phyloP scores from a whole-genome alignment of 1,284 basidiomycete genomes.

The Inonotus hispidus region DNA sequence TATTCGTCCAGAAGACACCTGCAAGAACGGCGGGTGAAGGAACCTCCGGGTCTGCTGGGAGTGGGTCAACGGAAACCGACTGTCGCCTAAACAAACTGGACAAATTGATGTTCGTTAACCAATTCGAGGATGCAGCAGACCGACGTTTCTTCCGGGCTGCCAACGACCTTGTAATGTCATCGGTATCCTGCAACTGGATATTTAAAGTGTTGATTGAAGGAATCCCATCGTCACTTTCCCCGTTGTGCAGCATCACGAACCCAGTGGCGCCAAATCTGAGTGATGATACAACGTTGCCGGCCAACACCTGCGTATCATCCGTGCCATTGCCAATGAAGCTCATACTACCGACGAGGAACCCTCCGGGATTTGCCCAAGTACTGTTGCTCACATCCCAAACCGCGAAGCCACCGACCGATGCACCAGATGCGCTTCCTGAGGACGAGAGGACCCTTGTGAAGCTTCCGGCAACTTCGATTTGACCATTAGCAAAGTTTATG shows the following conservation, averaged over 20 bases:
- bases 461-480: slow-evolving; percentile 68
- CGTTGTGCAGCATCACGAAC: slow-evolving; percentile 66
- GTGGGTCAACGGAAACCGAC: slow-evolving; percentile 35
- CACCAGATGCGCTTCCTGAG: slow-evolving; percentile 33
- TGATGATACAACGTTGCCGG: slow-evolving; percentile 54
- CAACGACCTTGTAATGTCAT: slow-evolving; percentile 26
- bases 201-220: slow-evolving; percentile 57
- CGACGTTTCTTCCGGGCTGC: slow-evolving; percentile 33
- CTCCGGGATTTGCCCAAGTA: slow-evolving; percentile 69
- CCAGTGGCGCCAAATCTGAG: slow-evolving; percentile 64
- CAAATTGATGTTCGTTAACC: slow-evolving; percentile 46
- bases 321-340: slow-evolving; percentile 57
- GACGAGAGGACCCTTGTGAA: slow-evolving; percentile 56
- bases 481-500: slow-evolving; percentile 46
- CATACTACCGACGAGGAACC: slow-evolving; percentile 71
- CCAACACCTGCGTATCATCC: slow-evolving; percentile 47
- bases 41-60: slow-evolving; percentile 52
- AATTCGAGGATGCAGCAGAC: slow-evolving; percentile 34
- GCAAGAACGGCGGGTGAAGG: slow-evolving; percentile 79
- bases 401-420: slow-evolving; percentile 64
- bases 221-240: slow-evolving; percentile 35
- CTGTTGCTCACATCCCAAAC: slow-evolving; percentile 64
- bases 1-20: slow-evolving; percentile 88
- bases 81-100: slow-evolving; percentile 51
- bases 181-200: slow-evolving; percentile 41